A percentile compares a stretch with the other conserved stretches of the same genome.
Evolutionary conservation across 2,329 filamentous ascomycete species (phyloP).

Genomic region (Stagonosporopsis chrysanthemi): DNA sequence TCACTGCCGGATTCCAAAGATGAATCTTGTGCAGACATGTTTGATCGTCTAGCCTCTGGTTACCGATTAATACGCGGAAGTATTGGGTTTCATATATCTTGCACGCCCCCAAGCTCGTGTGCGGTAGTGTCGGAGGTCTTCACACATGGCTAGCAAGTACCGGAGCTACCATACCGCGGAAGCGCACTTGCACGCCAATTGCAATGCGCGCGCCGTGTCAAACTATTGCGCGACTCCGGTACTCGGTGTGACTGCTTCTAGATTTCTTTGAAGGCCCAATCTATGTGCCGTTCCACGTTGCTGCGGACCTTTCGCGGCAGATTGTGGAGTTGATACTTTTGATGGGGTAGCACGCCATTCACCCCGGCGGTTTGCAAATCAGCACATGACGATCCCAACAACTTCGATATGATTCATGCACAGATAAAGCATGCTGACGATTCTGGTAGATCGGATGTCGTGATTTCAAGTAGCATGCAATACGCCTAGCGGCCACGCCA

Average conservation of each 20-base stretch:
- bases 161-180: slow-evolving; percentile 2
- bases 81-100: slow-evolving; percentile 8
- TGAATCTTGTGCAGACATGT: slow-evolving; percentile 26
- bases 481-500: not conserved
- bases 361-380: slow-evolving; percentile 27
- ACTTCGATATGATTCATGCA: not conserved
- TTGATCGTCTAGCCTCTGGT: not conserved
- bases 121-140: not conserved
- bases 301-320: slow-evolving; percentile 6
- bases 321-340: slow-evolving; percentile 15
- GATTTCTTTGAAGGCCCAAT: not conserved
- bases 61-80: not conserved
- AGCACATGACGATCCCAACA: slow-evolving; percentile 5
- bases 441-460: slow-evolving; percentile 17
- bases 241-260: not conserved
- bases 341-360: slow-evolving; percentile 39
- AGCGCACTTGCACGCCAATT: not conserved
- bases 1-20: slow-evolving; percentile 32
- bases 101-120: not conserved
- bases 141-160: slow-evolving; percentile 8
- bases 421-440: not conserved
- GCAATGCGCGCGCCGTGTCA: not conserved
- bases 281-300: not conserved
- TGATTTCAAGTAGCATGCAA: slow-evolving; percentile 3
- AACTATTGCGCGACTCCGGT: slow-evolving; percentile 1